Conservation (phyloP, 2,329 filamentous ascomycete species). For the Hymenoscyphus infarciens region DNA sequence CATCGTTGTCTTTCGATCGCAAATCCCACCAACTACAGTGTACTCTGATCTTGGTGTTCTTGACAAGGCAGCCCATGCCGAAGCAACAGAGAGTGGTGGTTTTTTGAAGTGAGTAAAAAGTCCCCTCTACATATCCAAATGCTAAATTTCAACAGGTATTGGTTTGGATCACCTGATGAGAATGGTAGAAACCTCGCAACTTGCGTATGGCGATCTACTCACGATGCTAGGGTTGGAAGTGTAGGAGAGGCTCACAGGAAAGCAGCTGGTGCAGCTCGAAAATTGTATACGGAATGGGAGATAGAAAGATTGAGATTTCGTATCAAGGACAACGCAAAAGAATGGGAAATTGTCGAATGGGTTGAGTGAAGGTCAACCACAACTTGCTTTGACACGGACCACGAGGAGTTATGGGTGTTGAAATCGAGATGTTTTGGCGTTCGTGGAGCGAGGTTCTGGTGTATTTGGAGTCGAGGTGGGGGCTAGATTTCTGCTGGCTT, state of each 20-base stretch:
- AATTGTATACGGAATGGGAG: slow-evolving; percentile 62
- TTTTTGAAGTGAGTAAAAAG: slow-evolving; percentile 64
- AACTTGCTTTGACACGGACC: not conserved
- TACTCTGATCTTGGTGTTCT: slow-evolving; percentile 65
- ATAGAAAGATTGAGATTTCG: slow-evolving; percentile 69
- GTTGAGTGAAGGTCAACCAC: slow-evolving; percentile 31
- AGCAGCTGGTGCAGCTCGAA: slow-evolving; percentile 62
- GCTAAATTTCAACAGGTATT: slow-evolving; percentile 56
- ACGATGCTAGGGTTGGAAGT: slow-evolving; percentile 58
- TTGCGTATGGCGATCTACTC: slow-evolving; percentile 61
- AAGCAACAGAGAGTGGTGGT: slow-evolving; percentile 75
- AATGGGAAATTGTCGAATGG: slow-evolving; percentile 64
- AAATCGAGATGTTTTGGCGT: not conserved
- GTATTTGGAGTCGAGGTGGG: not conserved
- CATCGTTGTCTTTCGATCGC: slow-evolving; percentile 78
- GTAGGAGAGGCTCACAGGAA: slow-evolving; percentile 57
- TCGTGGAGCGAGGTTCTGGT: not conserved
- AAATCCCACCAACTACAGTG: slow-evolving; percentile 63
- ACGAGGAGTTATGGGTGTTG: not conserved
- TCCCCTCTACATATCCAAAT: slow-evolving; percentile 10
- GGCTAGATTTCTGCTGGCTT: slow-evolving; percentile 6
- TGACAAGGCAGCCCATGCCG: slow-evolving; percentile 74
- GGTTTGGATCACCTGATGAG: slow-evolving; percentile 74
- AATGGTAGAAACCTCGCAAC: slow-evolving; percentile 78
- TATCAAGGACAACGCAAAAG: slow-evolving; percentile 60